Percentiles rank a stretch among this genome's conserved stretches.
Evolutionary conservation across 106 monocot genomes (phyloP).

Genomic region (Acorus gramineus): DNA sequence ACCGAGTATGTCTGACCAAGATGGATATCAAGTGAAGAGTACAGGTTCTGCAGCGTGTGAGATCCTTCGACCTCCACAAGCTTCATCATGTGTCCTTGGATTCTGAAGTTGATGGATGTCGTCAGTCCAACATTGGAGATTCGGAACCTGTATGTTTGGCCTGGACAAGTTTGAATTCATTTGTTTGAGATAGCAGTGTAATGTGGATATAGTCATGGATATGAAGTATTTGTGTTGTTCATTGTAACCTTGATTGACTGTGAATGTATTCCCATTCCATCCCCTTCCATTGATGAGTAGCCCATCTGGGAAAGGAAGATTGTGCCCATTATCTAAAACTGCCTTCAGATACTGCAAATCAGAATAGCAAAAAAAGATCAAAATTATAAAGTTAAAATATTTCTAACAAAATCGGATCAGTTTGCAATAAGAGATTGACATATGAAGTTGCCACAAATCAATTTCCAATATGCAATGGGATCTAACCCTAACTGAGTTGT

Average conservation of each 20-base stretch:
- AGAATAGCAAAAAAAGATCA: background rate
- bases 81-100: constrained; percentile 17
- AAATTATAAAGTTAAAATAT: background rate
- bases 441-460: too few relatives aligned
- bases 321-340: constrained; percentile 6
- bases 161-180: background rate
- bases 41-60: constrained; percentile 15
- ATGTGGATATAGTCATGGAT: too few relatives aligned
- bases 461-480: too few relatives aligned
- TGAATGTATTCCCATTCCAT: constrained; percentile 20
- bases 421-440: too few relatives aligned
- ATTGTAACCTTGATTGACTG: constrained; percentile 6
- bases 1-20: constrained; percentile 19
- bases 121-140: constrained; percentile 19
- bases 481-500: too few relatives aligned
- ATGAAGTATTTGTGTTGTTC: too few relatives aligned
- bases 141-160: constrained; percentile 17
- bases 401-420: too few relatives aligned
- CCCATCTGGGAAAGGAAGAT: constrained; percentile 14
- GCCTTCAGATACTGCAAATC: constrained; percentile 3
- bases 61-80: constrained; percentile 19
- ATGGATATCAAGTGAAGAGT: constrained; percentile 13
- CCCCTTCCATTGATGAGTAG: constrained; percentile 19
- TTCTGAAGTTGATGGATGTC: constrained; percentile 11
- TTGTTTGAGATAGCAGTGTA: too few relatives aligned